Percentiles rank a stretch among this genome's conserved stretches.
Conservation (phyloP, 345 rosid genomes). For the Eucalyptus guilfoylei region DNA sequence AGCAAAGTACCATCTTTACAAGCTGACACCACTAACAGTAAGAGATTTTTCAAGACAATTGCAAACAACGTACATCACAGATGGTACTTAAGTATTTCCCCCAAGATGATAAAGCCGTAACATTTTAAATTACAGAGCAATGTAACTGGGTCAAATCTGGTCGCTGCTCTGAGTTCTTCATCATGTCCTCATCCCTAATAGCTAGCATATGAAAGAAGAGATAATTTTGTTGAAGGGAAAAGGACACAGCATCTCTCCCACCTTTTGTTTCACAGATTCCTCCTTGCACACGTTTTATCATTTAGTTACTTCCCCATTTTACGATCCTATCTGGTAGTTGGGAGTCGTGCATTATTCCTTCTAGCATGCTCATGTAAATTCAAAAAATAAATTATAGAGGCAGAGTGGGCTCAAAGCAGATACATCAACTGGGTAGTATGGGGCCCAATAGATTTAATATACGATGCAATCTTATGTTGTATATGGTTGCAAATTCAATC, state of each 20-base stretch:
- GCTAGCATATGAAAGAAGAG: background rate
- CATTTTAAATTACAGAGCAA: background rate
- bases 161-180: background rate
- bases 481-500: background rate
- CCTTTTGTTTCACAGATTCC: background rate
- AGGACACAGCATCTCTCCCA: background rate
- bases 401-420: background rate
- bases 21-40: background rate
- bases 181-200: background rate
- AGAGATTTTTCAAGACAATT: background rate
- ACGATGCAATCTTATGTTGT: background rate
- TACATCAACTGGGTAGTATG: background rate
- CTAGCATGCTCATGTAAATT: background rate
- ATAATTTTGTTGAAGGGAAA: background rate
- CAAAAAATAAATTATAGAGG: background rate
- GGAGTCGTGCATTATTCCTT: background rate
- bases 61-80: background rate
- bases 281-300: background rate
- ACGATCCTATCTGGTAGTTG: background rate
- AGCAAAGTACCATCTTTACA: background rate
- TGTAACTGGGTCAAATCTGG: background rate
- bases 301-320: background rate
- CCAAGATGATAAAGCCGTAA: background rate
- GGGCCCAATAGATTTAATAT: background rate
- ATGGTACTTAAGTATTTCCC: background rate